Percentiles rank a stretch among this genome's conserved stretches.
phyloP scores from a whole-genome alignment of 257 asterid genomes.

The Prunella vulgaris region DNA sequence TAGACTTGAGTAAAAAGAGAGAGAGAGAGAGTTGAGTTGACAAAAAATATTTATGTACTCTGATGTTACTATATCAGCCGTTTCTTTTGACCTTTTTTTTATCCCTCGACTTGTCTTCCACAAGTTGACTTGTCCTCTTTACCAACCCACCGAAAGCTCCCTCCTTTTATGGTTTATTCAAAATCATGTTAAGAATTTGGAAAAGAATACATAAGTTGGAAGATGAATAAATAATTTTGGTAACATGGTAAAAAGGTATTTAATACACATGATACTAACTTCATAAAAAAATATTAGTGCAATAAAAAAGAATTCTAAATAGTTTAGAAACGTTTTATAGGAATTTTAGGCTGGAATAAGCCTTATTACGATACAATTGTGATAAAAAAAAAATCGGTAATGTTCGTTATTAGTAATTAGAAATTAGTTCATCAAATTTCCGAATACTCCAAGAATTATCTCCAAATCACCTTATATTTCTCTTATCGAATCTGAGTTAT shows the following conservation, averaged over 20 bases:
- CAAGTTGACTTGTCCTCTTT: not conserved
- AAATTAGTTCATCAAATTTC: no score
- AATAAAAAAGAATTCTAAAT: no score
- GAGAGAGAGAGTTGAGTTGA: not conserved
- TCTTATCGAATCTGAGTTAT: no score
- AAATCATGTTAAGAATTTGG: no score
- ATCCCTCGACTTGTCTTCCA: not conserved
- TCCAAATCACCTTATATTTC: no score
- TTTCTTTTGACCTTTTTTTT: slow-evolving; percentile 17
- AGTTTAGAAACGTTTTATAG: no score
- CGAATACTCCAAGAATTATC: no score
- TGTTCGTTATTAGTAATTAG: no score
- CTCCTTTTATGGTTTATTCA: not conserved
- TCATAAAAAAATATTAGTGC: not conserved
- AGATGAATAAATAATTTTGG: not conserved
- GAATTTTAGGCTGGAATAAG: no score
- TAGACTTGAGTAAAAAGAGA: not conserved
- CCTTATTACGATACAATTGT: no score
- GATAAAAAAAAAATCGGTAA: no score
- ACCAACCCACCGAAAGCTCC: slow-evolving; percentile 29
- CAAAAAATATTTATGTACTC: no score
- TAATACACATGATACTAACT: not conserved
- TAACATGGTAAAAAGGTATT: not conserved
- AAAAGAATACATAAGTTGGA: not conserved
- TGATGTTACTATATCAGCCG: slow-evolving; percentile 17